Percentiles rank a stretch among this genome's conserved stretches.
phyloP scores from a whole-genome alignment of 163 green algal genomes.

The Coccomyxa subellipsoidea region DNA sequence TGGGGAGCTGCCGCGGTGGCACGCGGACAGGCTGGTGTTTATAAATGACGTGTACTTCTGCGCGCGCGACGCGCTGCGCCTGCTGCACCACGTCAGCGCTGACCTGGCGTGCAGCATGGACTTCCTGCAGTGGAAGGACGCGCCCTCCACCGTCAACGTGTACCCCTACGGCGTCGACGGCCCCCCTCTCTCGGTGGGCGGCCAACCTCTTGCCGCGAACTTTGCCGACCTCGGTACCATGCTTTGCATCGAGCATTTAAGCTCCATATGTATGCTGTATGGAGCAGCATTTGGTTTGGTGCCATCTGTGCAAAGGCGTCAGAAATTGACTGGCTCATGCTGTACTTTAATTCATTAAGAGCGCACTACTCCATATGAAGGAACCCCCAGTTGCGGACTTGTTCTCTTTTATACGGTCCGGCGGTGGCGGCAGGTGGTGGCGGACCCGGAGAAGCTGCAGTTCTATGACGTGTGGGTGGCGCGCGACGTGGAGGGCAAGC shows the following conservation, averaged over 20 bases:
- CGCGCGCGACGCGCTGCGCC: conserved; percentile 41
- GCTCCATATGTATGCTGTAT: not conserved
- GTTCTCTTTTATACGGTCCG: no score
- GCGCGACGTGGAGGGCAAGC: conserved; percentile 17
- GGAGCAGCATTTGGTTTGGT: not conserved
- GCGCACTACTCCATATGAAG: no score
- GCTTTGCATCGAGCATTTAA: not conserved
- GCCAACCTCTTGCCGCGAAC: not conserved
- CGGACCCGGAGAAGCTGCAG: conserved; percentile 2
- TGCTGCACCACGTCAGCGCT: conserved; percentile 38
- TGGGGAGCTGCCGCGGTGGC: not conserved
- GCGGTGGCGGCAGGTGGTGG: not conserved
- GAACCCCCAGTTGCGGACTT: no score
- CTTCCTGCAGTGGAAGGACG: conserved; percentile 33
- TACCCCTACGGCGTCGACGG: not conserved
- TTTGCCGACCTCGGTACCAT: not conserved
- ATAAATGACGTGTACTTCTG: conserved; percentile 70
- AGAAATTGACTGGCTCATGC: no score
- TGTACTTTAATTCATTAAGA: no score
- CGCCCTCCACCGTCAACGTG: not conserved
- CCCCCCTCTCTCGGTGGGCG: not conserved
- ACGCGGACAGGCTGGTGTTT: conserved; percentile 47
- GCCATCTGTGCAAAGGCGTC: not conserved
- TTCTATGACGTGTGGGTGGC: conserved; percentile 59
- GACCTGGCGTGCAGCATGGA: conserved; percentile 67